Conservation (phyloP, 163 green algal species). For the Scenedesmus sp. region DNA sequence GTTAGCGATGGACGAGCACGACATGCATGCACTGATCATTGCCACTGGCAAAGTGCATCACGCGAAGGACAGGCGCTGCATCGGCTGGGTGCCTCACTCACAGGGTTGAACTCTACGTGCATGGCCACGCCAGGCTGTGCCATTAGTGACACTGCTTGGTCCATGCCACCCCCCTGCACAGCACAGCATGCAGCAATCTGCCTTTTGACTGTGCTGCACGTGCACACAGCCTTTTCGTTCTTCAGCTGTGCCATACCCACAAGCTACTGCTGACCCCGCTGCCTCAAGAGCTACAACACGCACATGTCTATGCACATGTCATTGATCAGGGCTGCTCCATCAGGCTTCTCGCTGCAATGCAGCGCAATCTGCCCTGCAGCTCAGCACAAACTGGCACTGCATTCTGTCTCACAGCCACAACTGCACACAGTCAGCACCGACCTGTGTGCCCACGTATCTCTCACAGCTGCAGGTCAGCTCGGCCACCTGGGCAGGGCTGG, state of each 20-base stretch:
- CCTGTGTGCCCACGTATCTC: slow-evolving; percentile 82
- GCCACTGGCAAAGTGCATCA: neutral
- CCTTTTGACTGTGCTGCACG: neutral
- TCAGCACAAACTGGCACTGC: too few species aligned
- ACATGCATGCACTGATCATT: neutral
- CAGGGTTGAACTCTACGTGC: slow-evolving; percentile 94
- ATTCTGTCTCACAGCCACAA: neutral
- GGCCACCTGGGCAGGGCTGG: slow-evolving; percentile 21
- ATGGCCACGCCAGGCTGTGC: slow-evolving; percentile 86
- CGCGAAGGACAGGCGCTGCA: neutral
- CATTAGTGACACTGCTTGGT: slow-evolving; percentile 97
- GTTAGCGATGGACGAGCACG: neutral
- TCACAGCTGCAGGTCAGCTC: slow-evolving; percentile 73
- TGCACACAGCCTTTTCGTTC: too few species aligned
- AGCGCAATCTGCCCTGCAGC: too few species aligned
- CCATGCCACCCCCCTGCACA: slow-evolving; percentile 92
- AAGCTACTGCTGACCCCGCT: too few species aligned
- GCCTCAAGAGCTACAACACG: too few species aligned
- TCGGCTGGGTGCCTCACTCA: slow-evolving; percentile 64
- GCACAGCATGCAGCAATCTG: too few species aligned
- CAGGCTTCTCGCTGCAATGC: too few species aligned
- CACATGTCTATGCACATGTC: too few species aligned
- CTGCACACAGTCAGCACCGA: neutral
- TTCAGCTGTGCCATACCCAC: too few species aligned
- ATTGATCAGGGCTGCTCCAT: too few species aligned